Evolutionary conservation across 768 basidiomycete genomes (phyloP), one percentile per base, ranked within the genome.

Genomic region (Suillus sp.): DNA sequence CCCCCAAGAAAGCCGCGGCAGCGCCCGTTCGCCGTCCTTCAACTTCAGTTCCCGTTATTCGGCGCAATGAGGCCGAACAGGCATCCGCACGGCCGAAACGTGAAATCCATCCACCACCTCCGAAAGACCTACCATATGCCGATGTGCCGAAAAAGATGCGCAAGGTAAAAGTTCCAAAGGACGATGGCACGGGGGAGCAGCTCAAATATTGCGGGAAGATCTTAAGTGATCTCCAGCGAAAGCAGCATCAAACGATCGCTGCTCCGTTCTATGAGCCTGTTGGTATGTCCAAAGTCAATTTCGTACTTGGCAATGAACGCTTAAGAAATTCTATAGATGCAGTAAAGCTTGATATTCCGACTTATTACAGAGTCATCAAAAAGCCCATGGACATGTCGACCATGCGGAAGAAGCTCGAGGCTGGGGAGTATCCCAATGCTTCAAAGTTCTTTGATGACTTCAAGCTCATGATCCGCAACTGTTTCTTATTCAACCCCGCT

Each of bases 351-450:
- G 84, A 89, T 38, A 83, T 98, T 54, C 96, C 96, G 0, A 80
- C 83, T 22, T 99, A 99, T 75, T 87, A 88, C 2, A 92, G 89
- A 76, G 78, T 96, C 68, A 82, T 99, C 74, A 96, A 95, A 81
- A 88, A 87, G 70, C 97, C 97, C 4, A 99, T 99, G 93, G 97
- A 99, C 75, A 74, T 99, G 64, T 84, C 86, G 13, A 95, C 93
- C 10, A 95, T 99, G 81, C 86, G 87, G 68, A 85, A 80, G 74
- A 96, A 95, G 77, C 81, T 99, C 55, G 91, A 95, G 47, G 80
- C 80, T 38, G 81, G 84, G 59, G 87, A 90, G 65, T 99, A 99
- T 72, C 67, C 83, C 1, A 88, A 81, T n/a, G 89, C 92, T 2
- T 80, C 85, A 56, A 88, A 89, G 71, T 95, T 99, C 74, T 88